Evolutionary conservation across 169 alveolate species (phyloP).

Genomic region (Plasmodium gaboni): DNA sequence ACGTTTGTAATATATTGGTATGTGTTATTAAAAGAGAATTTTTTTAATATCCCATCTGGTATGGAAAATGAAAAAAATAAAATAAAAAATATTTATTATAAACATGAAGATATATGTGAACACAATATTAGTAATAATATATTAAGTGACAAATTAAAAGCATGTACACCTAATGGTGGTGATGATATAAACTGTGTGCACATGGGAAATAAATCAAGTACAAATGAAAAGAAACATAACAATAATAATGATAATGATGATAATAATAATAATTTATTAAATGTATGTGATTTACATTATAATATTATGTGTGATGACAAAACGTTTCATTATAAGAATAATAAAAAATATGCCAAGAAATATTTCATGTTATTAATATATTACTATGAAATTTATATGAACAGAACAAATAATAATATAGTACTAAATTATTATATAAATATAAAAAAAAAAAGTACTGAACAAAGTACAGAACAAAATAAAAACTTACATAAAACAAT

Average conservation of each 20-base stretch:
- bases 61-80: background rate
- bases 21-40: slow-evolving; percentile 1
- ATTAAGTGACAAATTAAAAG: background rate
- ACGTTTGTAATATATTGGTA: slow-evolving; percentile 25
- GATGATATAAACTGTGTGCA: background rate
- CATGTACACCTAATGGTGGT: background rate
- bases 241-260: no score
- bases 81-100: no score
- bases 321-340: background rate
- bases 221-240: slow-evolving; percentile 1
- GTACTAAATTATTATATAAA: slow-evolving; percentile 6
- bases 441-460: background rate
- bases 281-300: no score
- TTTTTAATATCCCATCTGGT: slow-evolving; percentile 10
- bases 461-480: background rate
- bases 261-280: background rate
- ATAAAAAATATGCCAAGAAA: slow-evolving; percentile 23
- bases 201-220: background rate
- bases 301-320: no score
- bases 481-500: slow-evolving; percentile 9
- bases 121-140: background rate
- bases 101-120: no score
- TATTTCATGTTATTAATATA: slow-evolving; percentile 32
- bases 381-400: slow-evolving; percentile 46
- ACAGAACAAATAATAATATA: slow-evolving; percentile 23